Conservation (phyloP, 2,329 filamentous ascomycete genomes). For the Pseudogymnoascus sp. region DNA sequence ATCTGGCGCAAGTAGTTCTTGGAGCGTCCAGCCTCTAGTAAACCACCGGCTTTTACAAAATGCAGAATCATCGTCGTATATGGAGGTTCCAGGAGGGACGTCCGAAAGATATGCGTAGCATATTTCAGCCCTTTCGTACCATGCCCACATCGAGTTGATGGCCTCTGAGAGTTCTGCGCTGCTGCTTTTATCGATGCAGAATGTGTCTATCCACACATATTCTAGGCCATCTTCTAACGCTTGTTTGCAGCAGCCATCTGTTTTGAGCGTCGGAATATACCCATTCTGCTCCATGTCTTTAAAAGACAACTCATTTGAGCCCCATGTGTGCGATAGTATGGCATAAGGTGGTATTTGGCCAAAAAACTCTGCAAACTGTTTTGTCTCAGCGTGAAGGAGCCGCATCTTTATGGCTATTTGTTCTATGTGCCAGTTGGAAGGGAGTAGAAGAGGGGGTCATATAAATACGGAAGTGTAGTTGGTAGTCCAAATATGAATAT, state of each 20-base stretch:
- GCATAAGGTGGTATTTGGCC: background rate
- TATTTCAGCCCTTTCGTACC: background rate
- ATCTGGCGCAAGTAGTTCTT: constrained; percentile 17
- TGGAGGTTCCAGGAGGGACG: background rate
- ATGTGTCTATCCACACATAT: constrained; percentile 12
- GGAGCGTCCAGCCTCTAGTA: constrained; percentile 19
- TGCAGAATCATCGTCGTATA: background rate
- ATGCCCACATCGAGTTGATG: background rate
- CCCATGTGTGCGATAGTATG: too few relatives aligned
- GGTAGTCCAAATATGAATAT: background rate
- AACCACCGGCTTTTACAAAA: constrained; percentile 19
- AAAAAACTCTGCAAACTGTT: background rate
- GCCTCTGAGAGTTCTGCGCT: constrained; percentile 11
- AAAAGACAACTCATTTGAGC: too few relatives aligned
- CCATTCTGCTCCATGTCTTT: background rate
- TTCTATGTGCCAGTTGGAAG: background rate
- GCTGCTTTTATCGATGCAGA: constrained; percentile 12
- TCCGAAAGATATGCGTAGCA: background rate
- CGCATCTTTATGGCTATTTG: background rate
- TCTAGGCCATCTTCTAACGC: background rate
- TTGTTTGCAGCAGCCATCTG: background rate
- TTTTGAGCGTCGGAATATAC: background rate
- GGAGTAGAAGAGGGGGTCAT: background rate
- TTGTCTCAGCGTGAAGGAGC: background rate
- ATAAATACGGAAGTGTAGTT: background rate